Evolutionary conservation across 306 rosid species (phyloP).

Genomic region (Quercus gilva): DNA sequence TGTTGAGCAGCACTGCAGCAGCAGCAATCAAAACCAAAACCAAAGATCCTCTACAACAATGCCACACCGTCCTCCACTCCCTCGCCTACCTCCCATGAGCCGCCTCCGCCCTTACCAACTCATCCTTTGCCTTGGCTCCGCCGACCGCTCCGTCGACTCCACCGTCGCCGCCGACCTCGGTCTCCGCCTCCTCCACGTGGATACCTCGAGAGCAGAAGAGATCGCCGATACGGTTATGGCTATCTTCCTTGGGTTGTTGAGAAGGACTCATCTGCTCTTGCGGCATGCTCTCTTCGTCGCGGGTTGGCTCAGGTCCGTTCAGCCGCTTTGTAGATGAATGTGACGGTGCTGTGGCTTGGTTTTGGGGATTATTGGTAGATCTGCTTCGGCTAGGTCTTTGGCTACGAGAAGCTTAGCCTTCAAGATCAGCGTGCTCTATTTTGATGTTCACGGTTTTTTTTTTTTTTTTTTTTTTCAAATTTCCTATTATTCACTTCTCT

Average conservation of each 20-base stretch:
- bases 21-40: constrained; percentile 12
- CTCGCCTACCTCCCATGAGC: constrained; percentile 93
- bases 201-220: constrained; percentile 92
- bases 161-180: constrained; percentile 89
- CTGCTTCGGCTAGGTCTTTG: constrained; percentile 88
- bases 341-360: constrained; percentile 94
- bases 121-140: constrained; percentile 91
- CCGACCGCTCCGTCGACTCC: constrained; percentile 83
- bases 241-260: constrained; percentile 84
- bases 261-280: constrained; percentile 89
- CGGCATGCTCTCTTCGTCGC: constrained; percentile 89
- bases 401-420: constrained; percentile 96
- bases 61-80: constrained; percentile 82
- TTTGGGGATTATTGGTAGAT: constrained; percentile 88
- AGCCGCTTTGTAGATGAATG: constrained; percentile 98
- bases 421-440: constrained; percentile 90
- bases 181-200: constrained; percentile 80
- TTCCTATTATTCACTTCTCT: background rate
- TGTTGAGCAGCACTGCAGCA: background rate
- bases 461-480: too few relatives aligned
- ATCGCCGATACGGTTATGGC: constrained; percentile 98
- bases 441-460: constrained; percentile 65
- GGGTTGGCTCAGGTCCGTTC: constrained; percentile 97
- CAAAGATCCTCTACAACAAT: constrained; percentile 59
- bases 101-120: constrained; percentile 91